A percentile compares a stretch with the other conserved stretches of the same genome.
These are phyloP conservation scores for Austropuccinia psidii DNA, from an alignment of 1,284 basidiomycete genomes.

Conservation along the genomic window DNA sequence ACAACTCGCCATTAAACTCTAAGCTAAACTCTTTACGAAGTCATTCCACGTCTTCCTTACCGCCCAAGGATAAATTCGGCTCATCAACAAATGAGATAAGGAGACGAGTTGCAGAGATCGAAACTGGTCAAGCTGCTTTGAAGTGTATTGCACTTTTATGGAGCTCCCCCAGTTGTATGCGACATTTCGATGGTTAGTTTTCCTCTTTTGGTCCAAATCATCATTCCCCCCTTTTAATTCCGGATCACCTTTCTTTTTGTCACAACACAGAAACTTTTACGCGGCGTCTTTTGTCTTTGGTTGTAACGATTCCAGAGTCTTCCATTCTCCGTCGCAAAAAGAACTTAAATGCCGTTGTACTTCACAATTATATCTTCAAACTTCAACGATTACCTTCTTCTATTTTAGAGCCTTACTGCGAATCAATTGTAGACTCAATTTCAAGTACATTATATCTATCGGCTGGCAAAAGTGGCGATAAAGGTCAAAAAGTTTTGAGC, in stretches of 20 bases:
- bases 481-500: slow-evolving; percentile 21
- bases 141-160: slow-evolving; percentile 24
- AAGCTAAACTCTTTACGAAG: background rate
- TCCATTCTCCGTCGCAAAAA: slow-evolving; percentile 29
- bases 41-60: background rate
- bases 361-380: slow-evolving; percentile 25
- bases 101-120: slow-evolving; percentile 31
- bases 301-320: slow-evolving; percentile 18
- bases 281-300: slow-evolving; percentile 2
- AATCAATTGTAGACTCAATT: slow-evolving; percentile 12
- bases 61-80: background rate
- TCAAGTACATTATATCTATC: slow-evolving; percentile 25
- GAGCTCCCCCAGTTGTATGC: slow-evolving; percentile 26
- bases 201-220: background rate
- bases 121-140: slow-evolving; percentile 27
- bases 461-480: slow-evolving; percentile 30
- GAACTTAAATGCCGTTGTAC: slow-evolving; percentile 16
- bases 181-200: background rate
- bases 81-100: slow-evolving; percentile 31
- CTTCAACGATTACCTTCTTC: background rate
- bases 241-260: background rate
- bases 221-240: background rate
- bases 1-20: background rate
- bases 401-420: slow-evolving; percentile 5
- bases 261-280: slow-evolving; percentile 2